Conservation (phyloP, 148 eudicot genomes). For the Rheum nobile region DNA sequence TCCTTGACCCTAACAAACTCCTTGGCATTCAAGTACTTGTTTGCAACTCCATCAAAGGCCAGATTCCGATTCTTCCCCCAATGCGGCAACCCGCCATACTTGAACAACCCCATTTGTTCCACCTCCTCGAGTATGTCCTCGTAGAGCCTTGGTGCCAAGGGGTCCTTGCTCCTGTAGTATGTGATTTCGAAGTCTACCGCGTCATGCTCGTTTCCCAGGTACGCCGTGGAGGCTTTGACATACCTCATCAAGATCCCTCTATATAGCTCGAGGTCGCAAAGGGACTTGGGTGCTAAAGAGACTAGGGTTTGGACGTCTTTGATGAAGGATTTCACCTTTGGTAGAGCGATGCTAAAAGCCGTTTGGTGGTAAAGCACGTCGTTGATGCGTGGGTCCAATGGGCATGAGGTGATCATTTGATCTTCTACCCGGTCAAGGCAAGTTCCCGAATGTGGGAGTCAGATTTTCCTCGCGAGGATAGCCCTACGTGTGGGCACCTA, state of each 20-base stretch:
- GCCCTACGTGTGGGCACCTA: too few species aligned
- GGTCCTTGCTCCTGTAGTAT: constrained; percentile 60
- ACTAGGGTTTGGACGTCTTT: constrained; percentile 57
- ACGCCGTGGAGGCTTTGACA: constrained; percentile 58
- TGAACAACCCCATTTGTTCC: constrained; percentile 69
- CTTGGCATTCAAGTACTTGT: constrained; percentile 31
- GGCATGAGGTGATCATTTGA: constrained; percentile 33
- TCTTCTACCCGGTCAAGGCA: constrained; percentile 37
- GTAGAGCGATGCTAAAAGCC: constrained; percentile 35
- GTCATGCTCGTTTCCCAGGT: constrained; percentile 62
- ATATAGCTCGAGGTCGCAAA: constrained; percentile 52
- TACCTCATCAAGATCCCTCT: constrained; percentile 69
- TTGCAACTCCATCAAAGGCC: constrained; percentile 45
- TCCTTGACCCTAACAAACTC: constrained; percentile 44
- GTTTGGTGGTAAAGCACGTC: constrained; percentile 46
- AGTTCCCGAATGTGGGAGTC: constrained; percentile 46
- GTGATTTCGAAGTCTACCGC: constrained; percentile 69
- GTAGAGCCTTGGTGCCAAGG: constrained; percentile 38
- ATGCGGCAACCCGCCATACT: constrained; percentile 66
- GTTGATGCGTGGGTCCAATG: constrained; percentile 56
- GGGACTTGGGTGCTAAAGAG: constrained; percentile 29
- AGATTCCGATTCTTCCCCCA: constrained; percentile 89
- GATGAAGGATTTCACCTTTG: constrained; percentile 53
- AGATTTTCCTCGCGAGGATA: too few species aligned
- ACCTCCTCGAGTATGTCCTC: constrained; percentile 62